Evolutionary conservation across 768 basidiomycete species (phyloP).

Genomic region (Hydnum rufescens): DNA sequence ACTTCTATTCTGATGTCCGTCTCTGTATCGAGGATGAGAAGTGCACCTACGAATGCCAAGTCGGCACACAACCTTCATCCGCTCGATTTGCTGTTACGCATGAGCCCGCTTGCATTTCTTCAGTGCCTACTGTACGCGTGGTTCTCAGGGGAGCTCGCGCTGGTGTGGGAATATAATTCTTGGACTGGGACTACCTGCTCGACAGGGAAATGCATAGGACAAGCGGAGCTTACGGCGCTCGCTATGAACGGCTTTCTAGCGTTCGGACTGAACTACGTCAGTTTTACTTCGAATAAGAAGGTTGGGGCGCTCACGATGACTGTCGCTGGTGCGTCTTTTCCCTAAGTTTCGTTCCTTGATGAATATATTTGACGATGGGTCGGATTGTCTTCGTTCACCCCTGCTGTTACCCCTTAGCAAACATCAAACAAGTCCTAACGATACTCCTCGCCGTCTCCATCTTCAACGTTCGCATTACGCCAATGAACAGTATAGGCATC

Average conservation of each 20-base stretch:
- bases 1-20: not conserved
- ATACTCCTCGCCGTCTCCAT: conserved; percentile 65
- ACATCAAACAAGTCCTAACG: conserved; percentile 87
- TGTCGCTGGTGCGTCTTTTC: conserved; percentile 45
- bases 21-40: not conserved
- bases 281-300: conserved; percentile 88
- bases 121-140: conserved; percentile 68
- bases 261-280: conserved; percentile 82
- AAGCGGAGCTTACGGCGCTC: not conserved
- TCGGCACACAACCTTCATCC: conserved; percentile 32
- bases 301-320: conserved; percentile 82
- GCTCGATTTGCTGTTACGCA: conserved; percentile 69
- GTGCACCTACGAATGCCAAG: conserved; percentile 1
- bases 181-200: conserved; percentile 17
- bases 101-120: conserved; percentile 81
- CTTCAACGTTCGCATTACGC: conserved; percentile 66
- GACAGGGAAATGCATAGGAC: not conserved
- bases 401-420: conserved; percentile 43
- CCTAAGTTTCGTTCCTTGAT: not conserved
- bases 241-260: conserved; percentile 60
- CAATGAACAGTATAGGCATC: conserved; percentile 68
- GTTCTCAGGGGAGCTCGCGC: conserved; percentile 57
- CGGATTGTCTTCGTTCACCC: no score
- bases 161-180: conserved; percentile 32
- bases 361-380: not conserved